Evolutionary conservation across 1,139 yeast genomes (phyloP).

Genomic region (Magnusiomyces clavatus): DNA sequence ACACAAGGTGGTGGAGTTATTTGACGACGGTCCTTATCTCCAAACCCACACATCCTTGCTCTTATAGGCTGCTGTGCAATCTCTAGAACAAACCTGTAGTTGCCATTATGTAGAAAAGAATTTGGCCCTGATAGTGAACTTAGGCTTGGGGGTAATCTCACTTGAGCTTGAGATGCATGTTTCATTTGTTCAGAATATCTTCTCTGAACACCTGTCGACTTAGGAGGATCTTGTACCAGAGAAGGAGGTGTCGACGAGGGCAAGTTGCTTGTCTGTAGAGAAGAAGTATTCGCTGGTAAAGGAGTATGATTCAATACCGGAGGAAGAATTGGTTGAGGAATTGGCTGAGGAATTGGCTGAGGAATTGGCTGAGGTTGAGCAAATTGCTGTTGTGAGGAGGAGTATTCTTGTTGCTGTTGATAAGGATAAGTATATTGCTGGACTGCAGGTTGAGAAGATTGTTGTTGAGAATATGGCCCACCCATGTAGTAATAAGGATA

Average conservation of each 20-base stretch:
- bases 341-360: background rate
- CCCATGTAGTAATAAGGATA: background rate
- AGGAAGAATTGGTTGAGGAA: background rate
- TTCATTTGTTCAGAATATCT: background rate
- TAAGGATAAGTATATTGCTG: background rate
- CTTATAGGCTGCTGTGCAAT: slow-evolving; percentile 39
- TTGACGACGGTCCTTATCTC: slow-evolving; percentile 40
- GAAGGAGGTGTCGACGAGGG: background rate
- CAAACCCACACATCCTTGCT: slow-evolving; percentile 42
- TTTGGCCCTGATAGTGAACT: slow-evolving; percentile 3
- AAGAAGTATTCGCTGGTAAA: background rate
- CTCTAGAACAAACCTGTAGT: slow-evolving; percentile 22
- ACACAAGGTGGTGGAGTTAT: slow-evolving; percentile 41
- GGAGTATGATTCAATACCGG: background rate
- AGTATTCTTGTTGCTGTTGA: background rate
- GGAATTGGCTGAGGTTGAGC: background rate
- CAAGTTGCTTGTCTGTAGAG: background rate
- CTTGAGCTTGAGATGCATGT: background rate
- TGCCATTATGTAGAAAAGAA: slow-evolving; percentile 7
- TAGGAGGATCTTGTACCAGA: background rate
- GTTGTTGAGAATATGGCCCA: background rate
- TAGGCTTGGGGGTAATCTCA: background rate
- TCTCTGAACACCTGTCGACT: background rate
- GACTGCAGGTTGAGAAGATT: background rate
- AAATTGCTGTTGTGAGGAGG: background rate